Conservation (phyloP, 2,329 filamentous ascomycete genomes). For the Alternaria angustiovoidea region DNA sequence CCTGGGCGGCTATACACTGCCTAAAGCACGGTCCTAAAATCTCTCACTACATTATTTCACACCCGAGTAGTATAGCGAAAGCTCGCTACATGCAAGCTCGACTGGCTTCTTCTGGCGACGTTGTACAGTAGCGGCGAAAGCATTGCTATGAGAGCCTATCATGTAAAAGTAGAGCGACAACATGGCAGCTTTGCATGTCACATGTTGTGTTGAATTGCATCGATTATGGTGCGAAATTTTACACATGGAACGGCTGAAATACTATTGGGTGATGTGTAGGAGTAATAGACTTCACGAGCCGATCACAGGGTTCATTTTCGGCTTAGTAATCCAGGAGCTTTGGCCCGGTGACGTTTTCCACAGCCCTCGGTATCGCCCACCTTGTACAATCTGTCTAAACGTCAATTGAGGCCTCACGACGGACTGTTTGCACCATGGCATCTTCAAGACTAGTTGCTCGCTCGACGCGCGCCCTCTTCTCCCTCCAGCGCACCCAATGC, state of each 20-base stretch:
- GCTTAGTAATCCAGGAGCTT: constrained; percentile 29
- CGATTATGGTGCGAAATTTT: background rate
- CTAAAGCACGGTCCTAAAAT: constrained; percentile 30
- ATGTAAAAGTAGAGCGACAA: background rate
- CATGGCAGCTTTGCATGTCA: background rate
- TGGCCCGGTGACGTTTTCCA: constrained; percentile 34
- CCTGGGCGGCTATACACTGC: constrained; percentile 48
- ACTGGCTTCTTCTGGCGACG: background rate
- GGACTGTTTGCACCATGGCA: constrained; percentile 52
- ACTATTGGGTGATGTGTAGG: constrained; percentile 13
- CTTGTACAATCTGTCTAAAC: constrained; percentile 12
- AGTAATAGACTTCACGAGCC: constrained; percentile 28
- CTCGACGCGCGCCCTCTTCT: constrained; percentile 53
- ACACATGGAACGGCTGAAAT: background rate
- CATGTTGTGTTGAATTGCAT: background rate
- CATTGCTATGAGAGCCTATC: background rate
- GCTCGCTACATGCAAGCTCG: background rate
- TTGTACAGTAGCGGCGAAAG: background rate
- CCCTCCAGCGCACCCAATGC: constrained; percentile 44
- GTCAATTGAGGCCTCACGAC: constrained; percentile 26
- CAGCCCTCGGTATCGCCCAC: constrained; percentile 28
- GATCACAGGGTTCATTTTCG: constrained; percentile 23
- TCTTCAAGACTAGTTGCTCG: constrained; percentile 56
- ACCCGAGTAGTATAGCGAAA: background rate
- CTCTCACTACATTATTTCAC: background rate